A percentile compares a stretch with the other conserved stretches of the same genome.
These are phyloP conservation scores for Globisporangium spiculum DNA, from an alignment of 352 stramenopile species.

Conservation along the genomic window DNA sequence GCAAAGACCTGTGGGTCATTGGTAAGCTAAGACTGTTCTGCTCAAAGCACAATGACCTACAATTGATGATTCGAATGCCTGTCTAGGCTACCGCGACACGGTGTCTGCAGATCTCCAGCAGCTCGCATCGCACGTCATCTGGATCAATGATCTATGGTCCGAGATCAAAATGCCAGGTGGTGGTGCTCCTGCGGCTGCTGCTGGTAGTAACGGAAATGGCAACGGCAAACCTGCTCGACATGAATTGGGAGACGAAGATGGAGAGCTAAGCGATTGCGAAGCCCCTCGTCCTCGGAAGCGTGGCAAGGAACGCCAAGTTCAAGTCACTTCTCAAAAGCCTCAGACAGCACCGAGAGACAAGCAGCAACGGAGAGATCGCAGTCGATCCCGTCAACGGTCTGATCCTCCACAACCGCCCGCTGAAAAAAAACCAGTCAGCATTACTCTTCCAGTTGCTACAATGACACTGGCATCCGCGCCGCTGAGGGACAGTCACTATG, in stretches of 20 bases:
- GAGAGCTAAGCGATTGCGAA: slow-evolving; percentile 11
- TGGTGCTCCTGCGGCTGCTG: not conserved
- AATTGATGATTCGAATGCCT: not conserved
- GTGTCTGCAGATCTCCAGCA: slow-evolving; percentile 80
- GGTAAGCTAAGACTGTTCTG: slow-evolving; percentile 33
- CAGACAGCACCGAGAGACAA: not conserved
- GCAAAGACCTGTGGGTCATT: slow-evolving; percentile 85
- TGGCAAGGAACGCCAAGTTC: slow-evolving; percentile 13
- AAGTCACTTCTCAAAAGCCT: slow-evolving; percentile 11
- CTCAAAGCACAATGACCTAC: not conserved
- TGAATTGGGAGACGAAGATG: slow-evolving; percentile 4
- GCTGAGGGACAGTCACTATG: not conserved
- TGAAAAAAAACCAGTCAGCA: not conserved
- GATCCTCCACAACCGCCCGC: not conserved
- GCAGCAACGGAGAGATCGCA: slow-evolving; percentile 13
- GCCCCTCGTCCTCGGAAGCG: slow-evolving; percentile 5
- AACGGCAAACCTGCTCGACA: slow-evolving; percentile 10
- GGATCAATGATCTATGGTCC: slow-evolving; percentile 65
- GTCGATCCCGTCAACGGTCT: slow-evolving; percentile 10
- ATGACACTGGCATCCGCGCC: not conserved
- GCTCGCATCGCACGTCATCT: slow-evolving; percentile 71
- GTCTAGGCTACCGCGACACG: slow-evolving; percentile 60
- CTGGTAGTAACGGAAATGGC: slow-evolving; percentile 12
- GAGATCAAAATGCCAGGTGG: slow-evolving; percentile 29
- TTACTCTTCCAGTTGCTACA: not conserved